A percentile compares a stretch with the other conserved stretches of the same genome.
phyloP scores from a whole-genome alignment of 2,329 filamentous ascomycete genomes.

The Arachnomyces sp. region DNA sequence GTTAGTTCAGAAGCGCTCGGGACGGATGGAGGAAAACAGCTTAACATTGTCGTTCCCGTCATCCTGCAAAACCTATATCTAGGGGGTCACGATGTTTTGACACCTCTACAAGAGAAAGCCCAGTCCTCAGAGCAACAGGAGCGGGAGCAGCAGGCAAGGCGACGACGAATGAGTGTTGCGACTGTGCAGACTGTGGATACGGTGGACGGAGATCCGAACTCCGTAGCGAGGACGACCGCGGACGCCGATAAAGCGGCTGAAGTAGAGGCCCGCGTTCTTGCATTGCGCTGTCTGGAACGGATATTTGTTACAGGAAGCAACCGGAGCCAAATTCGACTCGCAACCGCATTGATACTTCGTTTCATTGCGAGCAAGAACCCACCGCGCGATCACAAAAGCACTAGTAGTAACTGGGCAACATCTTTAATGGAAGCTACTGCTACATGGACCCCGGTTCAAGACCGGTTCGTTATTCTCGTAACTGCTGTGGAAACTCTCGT shows the following conservation, averaged over 20 bases:
- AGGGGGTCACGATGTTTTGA: constrained; percentile 53
- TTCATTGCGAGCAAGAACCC: constrained; percentile 59
- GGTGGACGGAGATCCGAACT: constrained; percentile 57
- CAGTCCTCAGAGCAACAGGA: constrained; percentile 62
- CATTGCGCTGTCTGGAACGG: constrained; percentile 76
- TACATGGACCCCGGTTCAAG: constrained; percentile 86
- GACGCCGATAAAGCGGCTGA: constrained; percentile 87
- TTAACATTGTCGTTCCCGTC: constrained; percentile 72
- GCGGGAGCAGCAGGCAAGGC: constrained; percentile 53
- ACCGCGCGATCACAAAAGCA: constrained; percentile 43
- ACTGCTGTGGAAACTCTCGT: constrained; percentile 71
- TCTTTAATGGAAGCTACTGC: constrained; percentile 72
- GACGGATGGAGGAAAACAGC: constrained; percentile 66
- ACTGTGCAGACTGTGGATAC: constrained; percentile 68
- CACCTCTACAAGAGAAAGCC: constrained; percentile 59
- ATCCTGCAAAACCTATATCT: constrained; percentile 82
- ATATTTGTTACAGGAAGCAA: constrained; percentile 74
- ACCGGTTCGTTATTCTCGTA: constrained; percentile 83
- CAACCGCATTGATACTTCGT: constrained; percentile 64
- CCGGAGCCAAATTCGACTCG: constrained; percentile 69
- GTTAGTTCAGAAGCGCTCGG: constrained; percentile 72
- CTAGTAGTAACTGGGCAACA: constrained; percentile 66
- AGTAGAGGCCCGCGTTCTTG: constrained; percentile 76
- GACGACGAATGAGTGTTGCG: constrained; percentile 68
- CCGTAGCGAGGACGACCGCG: constrained; percentile 67